A percentile compares a stretch with the other conserved stretches of the same genome.
Evolutionary conservation across 257 asterid genomes (phyloP).

Genomic region (Coffea canephora): DNA sequence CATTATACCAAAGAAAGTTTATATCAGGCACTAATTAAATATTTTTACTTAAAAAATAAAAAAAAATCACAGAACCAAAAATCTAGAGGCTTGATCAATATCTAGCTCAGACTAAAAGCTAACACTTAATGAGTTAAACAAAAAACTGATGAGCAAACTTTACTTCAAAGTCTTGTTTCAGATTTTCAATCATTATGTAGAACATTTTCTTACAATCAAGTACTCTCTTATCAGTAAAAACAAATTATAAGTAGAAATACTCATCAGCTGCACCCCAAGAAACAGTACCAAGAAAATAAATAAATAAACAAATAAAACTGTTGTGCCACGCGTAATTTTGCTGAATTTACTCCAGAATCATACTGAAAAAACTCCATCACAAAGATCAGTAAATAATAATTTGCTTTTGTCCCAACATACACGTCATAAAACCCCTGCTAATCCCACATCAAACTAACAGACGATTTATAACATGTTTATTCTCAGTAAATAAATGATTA

Average conservation of each 20-base stretch:
- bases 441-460: neutral
- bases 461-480: neutral
- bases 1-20: neutral
- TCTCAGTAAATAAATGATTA: neutral
- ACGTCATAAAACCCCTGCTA: neutral
- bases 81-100: neutral
- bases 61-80: neutral
- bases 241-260: too few relatives aligned
- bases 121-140: neutral
- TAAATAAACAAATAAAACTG: neutral
- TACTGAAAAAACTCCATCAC: neutral
- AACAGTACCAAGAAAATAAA: neutral
- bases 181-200: neutral
- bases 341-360: neutral
- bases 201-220: neutral
- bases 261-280: neutral
- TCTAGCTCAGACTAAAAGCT: conserved; percentile 5
- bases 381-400: neutral
- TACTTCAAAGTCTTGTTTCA: neutral
- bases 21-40: neutral
- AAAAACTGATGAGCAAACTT: neutral
- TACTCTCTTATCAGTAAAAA: neutral
- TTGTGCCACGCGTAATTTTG: neutral
- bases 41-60: neutral
- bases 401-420: neutral